Evolutionary conservation across 1,139 yeast genomes (phyloP).

Genomic region (Magnusiomyces tetraspermus): DNA sequence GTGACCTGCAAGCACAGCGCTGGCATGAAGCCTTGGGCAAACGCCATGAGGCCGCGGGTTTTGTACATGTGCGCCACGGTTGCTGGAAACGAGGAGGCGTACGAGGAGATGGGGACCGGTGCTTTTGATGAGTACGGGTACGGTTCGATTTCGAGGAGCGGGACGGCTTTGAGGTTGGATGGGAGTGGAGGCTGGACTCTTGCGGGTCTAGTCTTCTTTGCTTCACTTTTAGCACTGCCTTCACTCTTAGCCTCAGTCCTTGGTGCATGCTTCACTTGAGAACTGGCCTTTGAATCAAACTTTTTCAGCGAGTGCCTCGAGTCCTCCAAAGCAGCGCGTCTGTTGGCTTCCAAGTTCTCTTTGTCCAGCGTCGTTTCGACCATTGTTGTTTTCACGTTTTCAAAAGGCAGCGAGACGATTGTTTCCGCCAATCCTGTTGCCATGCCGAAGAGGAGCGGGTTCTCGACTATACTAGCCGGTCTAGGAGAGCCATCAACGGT

Average conservation of each 20-base stretch:
- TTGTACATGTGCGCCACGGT: conserved; percentile 45
- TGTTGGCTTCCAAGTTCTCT: conserved; percentile 7
- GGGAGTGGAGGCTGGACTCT: conserved; percentile 1
- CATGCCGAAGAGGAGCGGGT: conserved; percentile 47
- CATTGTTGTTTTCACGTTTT: conserved; percentile 76
- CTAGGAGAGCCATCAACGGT: no score
- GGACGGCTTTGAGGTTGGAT: conserved; percentile 5
- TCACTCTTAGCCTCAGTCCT: no score
- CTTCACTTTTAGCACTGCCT: no score
- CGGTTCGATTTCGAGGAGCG: conserved; percentile 14
- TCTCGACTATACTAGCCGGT: no score
- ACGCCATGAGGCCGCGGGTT: conserved; percentile 70
- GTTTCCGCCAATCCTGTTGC: conserved; percentile 75
- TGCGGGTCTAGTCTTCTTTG: conserved; percentile 1
- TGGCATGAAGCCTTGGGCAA: conserved; percentile 71
- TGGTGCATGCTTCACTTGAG: no score
- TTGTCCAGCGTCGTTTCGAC: conserved; percentile 40
- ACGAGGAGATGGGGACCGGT: conserved; percentile 22
- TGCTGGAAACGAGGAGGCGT: conserved; percentile 21
- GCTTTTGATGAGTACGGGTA: conserved; percentile 21
- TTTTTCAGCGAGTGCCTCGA: neutral
- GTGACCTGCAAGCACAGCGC: conserved; percentile 72
- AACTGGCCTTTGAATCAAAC: neutral
- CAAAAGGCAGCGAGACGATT: conserved; percentile 81
- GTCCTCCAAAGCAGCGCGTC: neutral